phyloP scores from a whole-genome alignment of 768 basidiomycete species.

The Symmetrospora coprosmae region DNA sequence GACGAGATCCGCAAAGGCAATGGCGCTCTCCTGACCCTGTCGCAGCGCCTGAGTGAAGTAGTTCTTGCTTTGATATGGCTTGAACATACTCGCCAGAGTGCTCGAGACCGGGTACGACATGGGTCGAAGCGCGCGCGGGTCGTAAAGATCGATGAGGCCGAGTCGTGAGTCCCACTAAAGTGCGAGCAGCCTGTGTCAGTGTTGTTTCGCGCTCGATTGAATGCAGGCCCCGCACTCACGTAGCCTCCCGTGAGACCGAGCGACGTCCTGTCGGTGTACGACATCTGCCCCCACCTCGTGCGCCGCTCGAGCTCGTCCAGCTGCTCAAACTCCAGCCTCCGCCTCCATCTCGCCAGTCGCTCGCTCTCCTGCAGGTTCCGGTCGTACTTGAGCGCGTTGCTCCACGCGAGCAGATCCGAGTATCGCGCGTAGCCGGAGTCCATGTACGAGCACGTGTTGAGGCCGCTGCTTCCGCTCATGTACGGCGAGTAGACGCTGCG shows the following conservation, averaged over 20 bases:
- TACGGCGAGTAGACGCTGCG: conserved; percentile 9
- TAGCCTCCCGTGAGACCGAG: conserved; percentile 4
- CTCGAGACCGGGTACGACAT: conserved; percentile 4
- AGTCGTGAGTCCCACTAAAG: conserved; percentile 3
- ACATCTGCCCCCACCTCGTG: neutral
- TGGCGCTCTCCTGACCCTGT: neutral
- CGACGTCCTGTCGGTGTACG: neutral
- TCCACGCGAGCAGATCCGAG: conserved; percentile 11
- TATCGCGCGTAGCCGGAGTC: conserved; percentile 12
- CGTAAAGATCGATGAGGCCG: neutral
- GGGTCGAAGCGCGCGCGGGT: neutral
- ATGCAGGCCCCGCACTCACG: too few species aligned
- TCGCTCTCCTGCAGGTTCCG: neutral
- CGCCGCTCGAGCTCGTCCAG: conserved; percentile 2
- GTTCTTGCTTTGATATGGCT: conserved; percentile 10
- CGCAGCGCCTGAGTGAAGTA: neutral
- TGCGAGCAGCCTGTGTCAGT: too few species aligned
- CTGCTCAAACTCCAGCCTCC: neutral
- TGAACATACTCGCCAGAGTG: conserved; percentile 1
- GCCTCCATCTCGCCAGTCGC: neutral
- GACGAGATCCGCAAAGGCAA: conserved; percentile 11
- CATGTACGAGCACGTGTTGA: neutral
- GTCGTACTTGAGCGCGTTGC: conserved; percentile 13
- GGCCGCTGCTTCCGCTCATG: neutral
- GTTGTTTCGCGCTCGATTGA: too few species aligned